A percentile compares a stretch with the other conserved stretches of the same genome.
Conservation (phyloP, 352 stramenopile species). For the Elongisporangium senticosum region DNA sequence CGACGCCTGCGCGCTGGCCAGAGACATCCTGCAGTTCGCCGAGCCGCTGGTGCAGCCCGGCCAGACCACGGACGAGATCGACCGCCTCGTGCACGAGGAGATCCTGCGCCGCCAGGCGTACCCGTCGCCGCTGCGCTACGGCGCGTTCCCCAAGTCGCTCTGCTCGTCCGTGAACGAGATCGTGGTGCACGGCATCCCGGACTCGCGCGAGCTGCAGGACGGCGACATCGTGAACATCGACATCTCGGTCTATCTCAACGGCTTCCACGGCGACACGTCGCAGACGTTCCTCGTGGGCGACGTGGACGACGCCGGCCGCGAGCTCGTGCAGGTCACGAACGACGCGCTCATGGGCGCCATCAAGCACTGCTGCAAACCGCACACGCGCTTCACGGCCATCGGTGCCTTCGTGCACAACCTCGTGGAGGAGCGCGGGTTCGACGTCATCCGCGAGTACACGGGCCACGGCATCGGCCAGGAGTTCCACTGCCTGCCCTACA, state of each 20-base stretch:
- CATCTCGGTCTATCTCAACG: constrained; percentile 91
- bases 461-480: constrained; percentile 95
- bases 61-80: constrained; percentile 92
- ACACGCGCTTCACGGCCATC: constrained; percentile 92
- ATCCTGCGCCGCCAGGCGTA: constrained; percentile 86
- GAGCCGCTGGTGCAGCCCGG: constrained; percentile 71
- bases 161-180: constrained; percentile 97
- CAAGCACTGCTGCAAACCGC: constrained; percentile 86
- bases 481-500: constrained; percentile 95
- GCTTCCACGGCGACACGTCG: constrained; percentile 98
- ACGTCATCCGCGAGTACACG: constrained; percentile 89
- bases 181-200: constrained; percentile 96
- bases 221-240: constrained; percentile 98
- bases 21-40: constrained; percentile 80
- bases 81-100: constrained; percentile 88
- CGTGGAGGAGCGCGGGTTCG: constrained; percentile 70
- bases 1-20: constrained; percentile 61
- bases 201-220: constrained; percentile 83
- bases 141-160: constrained; percentile 93
- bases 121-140: constrained; percentile 91
- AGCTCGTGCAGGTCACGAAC: constrained; percentile 90
- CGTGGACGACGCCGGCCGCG: constrained; percentile 79
- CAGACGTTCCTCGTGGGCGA: constrained; percentile 94
- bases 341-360: constrained; percentile 81
- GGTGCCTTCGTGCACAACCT: constrained; percentile 91